phyloP scores from a whole-genome alignment of 2,329 filamentous ascomycete species.

The Sarocladiaceae sp. region DNA sequence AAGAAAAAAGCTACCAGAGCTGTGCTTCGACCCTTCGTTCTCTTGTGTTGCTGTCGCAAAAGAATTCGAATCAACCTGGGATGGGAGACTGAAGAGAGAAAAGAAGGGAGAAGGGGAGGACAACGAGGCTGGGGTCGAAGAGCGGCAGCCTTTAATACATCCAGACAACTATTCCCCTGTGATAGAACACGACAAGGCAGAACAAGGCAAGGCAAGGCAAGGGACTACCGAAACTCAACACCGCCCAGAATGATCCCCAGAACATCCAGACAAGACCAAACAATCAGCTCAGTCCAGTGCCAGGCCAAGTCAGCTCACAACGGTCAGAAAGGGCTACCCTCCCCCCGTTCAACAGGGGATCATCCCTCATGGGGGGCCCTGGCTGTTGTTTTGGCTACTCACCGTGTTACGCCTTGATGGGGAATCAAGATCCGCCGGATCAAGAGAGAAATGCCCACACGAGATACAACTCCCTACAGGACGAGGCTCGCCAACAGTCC shows the following conservation, averaged over 20 bases:
- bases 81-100: conserved; percentile 7
- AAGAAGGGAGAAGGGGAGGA: conserved; percentile 3
- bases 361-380: too few species aligned
- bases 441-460: background rate
- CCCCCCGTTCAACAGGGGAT: background rate
- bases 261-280: background rate
- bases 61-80: conserved; percentile 5
- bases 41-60: conserved; percentile 11
- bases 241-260: background rate
- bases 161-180: too few species aligned
- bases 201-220: background rate
- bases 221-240: too few species aligned
- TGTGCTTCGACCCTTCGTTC: too few species aligned
- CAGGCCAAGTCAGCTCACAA: background rate
- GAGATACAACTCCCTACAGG: too few species aligned
- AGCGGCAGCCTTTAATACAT: conserved; percentile 4
- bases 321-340: background rate
- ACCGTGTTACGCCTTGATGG: background rate
- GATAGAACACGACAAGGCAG: background rate
- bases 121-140: background rate
- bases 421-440: too few species aligned
- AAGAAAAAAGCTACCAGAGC: conserved; percentile 10
- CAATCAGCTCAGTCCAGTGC: background rate
- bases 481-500: background rate
- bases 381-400: background rate